Conservation (phyloP, 331 rosid species). For the Saraca asoca region DNA sequence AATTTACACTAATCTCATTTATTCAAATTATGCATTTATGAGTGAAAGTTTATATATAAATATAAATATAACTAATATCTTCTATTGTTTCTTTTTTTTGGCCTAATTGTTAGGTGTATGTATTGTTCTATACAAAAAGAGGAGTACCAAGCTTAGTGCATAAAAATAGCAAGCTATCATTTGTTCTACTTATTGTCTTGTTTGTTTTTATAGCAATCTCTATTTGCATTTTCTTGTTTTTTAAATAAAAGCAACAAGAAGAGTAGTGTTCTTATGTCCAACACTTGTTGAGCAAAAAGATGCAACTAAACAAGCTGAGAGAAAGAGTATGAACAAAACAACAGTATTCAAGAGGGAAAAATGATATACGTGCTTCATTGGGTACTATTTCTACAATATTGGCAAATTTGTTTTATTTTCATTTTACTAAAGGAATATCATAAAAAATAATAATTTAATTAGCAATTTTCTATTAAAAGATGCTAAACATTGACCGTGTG, state of each 20-base stretch:
- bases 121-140: slow-evolving; percentile 3
- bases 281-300: slow-evolving; percentile 33
- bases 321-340: slow-evolving; percentile 40
- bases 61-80: background rate
- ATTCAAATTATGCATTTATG: too few species aligned
- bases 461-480: too few species aligned
- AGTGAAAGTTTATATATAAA: too few species aligned
- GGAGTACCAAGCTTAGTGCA: slow-evolving; percentile 16
- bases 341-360: slow-evolving; percentile 28
- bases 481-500: too few species aligned
- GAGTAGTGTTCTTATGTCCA: slow-evolving; percentile 37
- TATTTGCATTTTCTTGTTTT: slow-evolving; percentile 9
- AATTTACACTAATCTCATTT: too few species aligned
- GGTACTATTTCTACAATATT: slow-evolving; percentile 33
- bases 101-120: slow-evolving; percentile 15
- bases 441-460: too few species aligned
- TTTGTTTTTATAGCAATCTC: slow-evolving; percentile 3
- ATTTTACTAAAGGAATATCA: too few species aligned
- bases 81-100: background rate
- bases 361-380: slow-evolving; percentile 38
- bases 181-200: slow-evolving; percentile 11
- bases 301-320: slow-evolving; percentile 38
- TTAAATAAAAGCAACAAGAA: slow-evolving; percentile 30
- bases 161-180: background rate
- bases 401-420: too few species aligned